Percentiles rank a stretch among this genome's conserved stretches.
Conservation (phyloP, 768 basidiomycete genomes). For the Agaricus sinodeliciosus region DNA sequence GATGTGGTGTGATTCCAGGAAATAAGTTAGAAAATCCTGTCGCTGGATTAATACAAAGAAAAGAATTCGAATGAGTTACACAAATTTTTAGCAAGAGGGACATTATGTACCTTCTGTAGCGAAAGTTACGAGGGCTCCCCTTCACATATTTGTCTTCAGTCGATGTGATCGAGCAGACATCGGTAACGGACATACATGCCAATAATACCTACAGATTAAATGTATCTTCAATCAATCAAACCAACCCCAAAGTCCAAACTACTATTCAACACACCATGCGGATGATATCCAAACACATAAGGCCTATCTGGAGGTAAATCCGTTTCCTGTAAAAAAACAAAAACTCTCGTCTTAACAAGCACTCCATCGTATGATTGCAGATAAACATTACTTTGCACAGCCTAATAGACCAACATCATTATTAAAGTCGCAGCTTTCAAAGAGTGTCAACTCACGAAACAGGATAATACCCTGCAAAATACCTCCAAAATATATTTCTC, state of each 20-base stretch:
- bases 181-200: constrained; percentile 66
- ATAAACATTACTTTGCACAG: constrained; percentile 41
- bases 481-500: constrained; percentile 66
- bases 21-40: constrained; percentile 87
- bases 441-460: constrained; percentile 57
- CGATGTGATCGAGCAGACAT: not conserved
- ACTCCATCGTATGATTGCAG: not conserved
- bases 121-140: constrained; percentile 95
- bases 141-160: constrained; percentile 21
- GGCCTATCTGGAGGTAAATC: constrained; percentile 88
- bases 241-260: not conserved
- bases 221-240: not conserved
- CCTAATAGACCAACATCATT: constrained; percentile 24
- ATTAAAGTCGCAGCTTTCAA: not conserved
- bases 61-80: not conserved
- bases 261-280: constrained; percentile 61
- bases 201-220: constrained; percentile 67
- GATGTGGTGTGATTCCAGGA: constrained; percentile 89
- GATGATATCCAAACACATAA: constrained; percentile 98
- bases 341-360: not conserved
- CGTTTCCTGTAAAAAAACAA: constrained; percentile 54
- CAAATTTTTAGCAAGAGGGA: not conserved
- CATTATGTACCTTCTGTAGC: constrained; percentile 71
- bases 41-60: constrained; percentile 33
- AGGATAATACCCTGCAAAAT: constrained; percentile 91